phyloP scores from a whole-genome alignment of 805 yeast genomes.

The Clavispora asparagi region DNA sequence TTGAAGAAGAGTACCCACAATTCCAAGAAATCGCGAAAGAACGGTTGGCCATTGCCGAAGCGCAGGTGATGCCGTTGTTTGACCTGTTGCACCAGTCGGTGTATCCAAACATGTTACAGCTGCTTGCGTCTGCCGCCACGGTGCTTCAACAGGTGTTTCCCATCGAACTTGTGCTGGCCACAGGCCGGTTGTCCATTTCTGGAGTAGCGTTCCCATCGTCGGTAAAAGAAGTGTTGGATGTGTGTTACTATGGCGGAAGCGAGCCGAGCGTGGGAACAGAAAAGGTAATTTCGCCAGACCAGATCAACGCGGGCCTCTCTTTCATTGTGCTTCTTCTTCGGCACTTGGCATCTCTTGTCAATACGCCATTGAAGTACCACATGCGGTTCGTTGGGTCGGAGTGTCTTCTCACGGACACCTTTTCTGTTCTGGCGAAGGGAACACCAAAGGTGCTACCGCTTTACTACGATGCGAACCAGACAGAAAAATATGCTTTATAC shows the following conservation, averaged over 20 bases:
- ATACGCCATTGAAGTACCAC: slow-evolving; percentile 22
- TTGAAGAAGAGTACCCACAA: slow-evolving; percentile 12
- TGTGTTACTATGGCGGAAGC: slow-evolving; percentile 22
- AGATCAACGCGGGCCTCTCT: slow-evolving; percentile 28
- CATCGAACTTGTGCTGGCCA: slow-evolving; percentile 18
- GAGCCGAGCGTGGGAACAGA: not conserved
- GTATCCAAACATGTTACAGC: slow-evolving; percentile 19
- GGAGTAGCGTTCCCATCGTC: slow-evolving; percentile 33
- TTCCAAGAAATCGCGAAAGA: slow-evolving; percentile 13
- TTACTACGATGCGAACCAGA: slow-evolving; percentile 18
- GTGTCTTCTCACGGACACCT: slow-evolving; percentile 20
- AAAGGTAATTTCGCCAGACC: slow-evolving; percentile 1
- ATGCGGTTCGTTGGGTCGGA: slow-evolving; percentile 20
- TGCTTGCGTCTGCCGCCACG: slow-evolving; percentile 10
- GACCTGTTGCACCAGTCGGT: slow-evolving; percentile 18
- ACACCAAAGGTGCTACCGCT: slow-evolving; percentile 20
- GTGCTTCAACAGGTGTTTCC: slow-evolving; percentile 21
- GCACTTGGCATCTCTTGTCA: slow-evolving; percentile 21
- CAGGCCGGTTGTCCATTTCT: slow-evolving; percentile 24
- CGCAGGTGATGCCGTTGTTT: slow-evolving; percentile 24
- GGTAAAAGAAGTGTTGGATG: slow-evolving; percentile 23
- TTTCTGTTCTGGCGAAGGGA: slow-evolving; percentile 4
- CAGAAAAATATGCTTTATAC: slow-evolving; percentile 14
- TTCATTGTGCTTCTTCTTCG: slow-evolving; percentile 26
- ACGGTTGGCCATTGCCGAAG: slow-evolving; percentile 21